Base-by-base conservation (phyloP, 805 yeast species). In the Naumovozyma baii region DNA sequence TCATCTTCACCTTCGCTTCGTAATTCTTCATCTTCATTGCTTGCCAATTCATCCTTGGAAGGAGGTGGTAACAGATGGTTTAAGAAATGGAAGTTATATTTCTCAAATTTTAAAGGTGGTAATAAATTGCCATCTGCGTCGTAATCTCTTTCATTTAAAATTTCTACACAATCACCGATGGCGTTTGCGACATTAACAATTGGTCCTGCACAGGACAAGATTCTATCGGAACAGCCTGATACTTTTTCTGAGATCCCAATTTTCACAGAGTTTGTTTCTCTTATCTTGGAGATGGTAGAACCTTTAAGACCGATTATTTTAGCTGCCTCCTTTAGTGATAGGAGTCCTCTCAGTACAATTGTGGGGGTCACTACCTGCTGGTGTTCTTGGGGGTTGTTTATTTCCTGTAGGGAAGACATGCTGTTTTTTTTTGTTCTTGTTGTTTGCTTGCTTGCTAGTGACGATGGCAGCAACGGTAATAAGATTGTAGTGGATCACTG, bases 271-370 rank as follows among this genome's bases (percentile, higher is more conserved):
- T 90, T 83, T 42, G 73, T 73, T 37, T 76, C 85, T 48, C 95
- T 71, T 35, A 87, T 75, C 28, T 73, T 70, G 40, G 87, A 82
- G 44, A 87, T 86, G 40, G 80, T 80, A 37, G 72, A 68, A 34
- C 96, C 96, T 47, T 76, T 81, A 48, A 82, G 82, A 39, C 96
- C 96, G 50, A 87, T 87, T 45, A 87, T 76, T 45, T 86, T 83
- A 14, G 95, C 95, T 10, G 94, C 88, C 60, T 87, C 96, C 55
- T 80, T 82, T 40, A 87, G 74, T 2, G 92, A 78, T 15, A 87
- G 82, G 20, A 87, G 69, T 1, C 85, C 73, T 46, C 69, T 57
- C 46, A 49, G 54, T 18, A 44, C 50, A 34, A 46, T 43, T 14
- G 49, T 48, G 13, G 26, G 26, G 26, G 26, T 7, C 26, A 22